Evolutionary conservation across 2,329 filamentous ascomycete genomes (phyloP).

Genomic region (Alternaria metachromatica): DNA sequence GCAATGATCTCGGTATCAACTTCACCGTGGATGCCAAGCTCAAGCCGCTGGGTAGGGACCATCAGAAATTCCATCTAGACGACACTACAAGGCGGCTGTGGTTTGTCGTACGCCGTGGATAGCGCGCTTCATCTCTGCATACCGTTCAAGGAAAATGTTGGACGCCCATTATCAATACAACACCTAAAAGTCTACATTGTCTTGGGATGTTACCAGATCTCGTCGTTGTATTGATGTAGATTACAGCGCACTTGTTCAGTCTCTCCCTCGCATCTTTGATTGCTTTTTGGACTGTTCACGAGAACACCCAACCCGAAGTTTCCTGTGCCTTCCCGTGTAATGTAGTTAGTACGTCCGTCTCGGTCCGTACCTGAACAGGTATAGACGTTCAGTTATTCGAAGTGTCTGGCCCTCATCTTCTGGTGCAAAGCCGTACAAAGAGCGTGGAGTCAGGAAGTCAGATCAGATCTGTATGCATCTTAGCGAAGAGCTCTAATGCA

Average conservation of each 20-base stretch:
- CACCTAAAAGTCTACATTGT: not conserved
- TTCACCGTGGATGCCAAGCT: constrained; percentile 31
- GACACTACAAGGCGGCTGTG: constrained; percentile 23
- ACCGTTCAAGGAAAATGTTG: not conserved
- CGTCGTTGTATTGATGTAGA: not conserved
- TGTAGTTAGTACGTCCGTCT: not conserved
- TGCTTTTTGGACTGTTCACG: not conserved
- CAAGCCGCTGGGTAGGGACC: constrained; percentile 7
- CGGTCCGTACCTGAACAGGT: not conserved
- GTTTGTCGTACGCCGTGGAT: constrained; percentile 31
- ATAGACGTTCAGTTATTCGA: not conserved
- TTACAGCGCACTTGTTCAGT: not conserved
- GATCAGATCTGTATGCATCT: not conserved
- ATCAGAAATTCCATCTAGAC: constrained; percentile 16
- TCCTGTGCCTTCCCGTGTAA: not conserved
- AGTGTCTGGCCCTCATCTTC: not conserved
- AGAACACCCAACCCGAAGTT: not conserved
- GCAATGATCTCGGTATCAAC: constrained; percentile 35
- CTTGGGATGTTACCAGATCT: accelerated
- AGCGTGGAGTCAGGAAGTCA: not conserved
- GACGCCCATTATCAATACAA: not conserved
- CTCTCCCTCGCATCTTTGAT: not conserved
- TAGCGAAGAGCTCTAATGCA: not conserved
- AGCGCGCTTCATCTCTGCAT: not conserved
- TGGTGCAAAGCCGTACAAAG: not conserved